phyloP scores from a whole-genome alignment of 2,329 filamentous ascomycete genomes.

The Phaeoacremonium minimum region DNA sequence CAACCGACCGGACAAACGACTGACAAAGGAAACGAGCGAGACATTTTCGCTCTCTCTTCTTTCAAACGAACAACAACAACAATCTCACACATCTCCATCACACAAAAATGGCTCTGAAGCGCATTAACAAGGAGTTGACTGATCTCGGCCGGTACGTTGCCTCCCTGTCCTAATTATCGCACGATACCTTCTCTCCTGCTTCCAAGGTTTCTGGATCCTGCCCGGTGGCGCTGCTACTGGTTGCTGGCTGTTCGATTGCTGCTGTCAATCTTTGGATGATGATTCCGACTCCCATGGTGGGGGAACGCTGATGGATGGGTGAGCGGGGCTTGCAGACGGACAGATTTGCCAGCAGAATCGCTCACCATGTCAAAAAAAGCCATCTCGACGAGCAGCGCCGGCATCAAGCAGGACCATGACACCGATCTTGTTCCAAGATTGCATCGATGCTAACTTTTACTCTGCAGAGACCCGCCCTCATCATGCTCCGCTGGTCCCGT shows the following conservation, averaged over 20 bases:
- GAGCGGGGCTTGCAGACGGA: constrained; percentile 5
- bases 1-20: too few species aligned
- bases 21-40: too few species aligned
- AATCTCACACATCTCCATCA: neutral
- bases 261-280: neutral
- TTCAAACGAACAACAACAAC: neutral
- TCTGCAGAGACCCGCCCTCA: constrained; percentile 84
- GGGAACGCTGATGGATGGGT: constrained; percentile 3
- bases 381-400: too few species aligned
- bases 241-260: neutral
- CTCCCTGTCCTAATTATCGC: constrained; percentile 11
- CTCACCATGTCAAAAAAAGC: too few species aligned
- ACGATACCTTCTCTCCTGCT: constrained; percentile 6
- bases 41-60: neutral
- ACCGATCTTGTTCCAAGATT: too few species aligned
- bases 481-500: constrained; percentile 97
- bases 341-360: too few species aligned
- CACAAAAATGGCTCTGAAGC: constrained; percentile 75
- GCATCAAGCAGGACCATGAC: too few species aligned
- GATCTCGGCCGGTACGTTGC: constrained; percentile 77
- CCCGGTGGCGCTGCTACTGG: constrained; percentile 18
- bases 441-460: constrained; percentile 21
- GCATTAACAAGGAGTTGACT: constrained; percentile 91
- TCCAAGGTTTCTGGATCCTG: constrained; percentile 13
- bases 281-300: constrained; percentile 4